phyloP scores from a whole-genome alignment of 2,329 filamentous ascomycete species.

The Botrytis squamosa region DNA sequence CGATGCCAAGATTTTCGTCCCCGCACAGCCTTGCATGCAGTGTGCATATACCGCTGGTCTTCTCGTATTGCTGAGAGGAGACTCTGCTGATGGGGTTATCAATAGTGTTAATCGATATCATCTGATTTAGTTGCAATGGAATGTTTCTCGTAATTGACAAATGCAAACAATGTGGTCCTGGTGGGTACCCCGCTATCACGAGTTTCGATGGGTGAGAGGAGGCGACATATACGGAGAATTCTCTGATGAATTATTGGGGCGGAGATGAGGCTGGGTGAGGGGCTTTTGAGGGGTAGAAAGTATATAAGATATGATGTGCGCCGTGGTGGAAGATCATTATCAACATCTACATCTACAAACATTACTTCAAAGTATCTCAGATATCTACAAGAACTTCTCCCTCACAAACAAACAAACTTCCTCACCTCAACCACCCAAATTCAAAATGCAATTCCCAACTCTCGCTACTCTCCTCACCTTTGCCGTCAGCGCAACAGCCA shows the following conservation, averaged over 20 bases:
- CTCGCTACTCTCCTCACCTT: slow-evolving; percentile 42
- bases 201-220: background rate
- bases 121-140: background rate
- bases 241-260: background rate
- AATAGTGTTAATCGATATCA: background rate
- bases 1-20: background rate
- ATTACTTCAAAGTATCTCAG: background rate
- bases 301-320: slow-evolving; percentile 14
- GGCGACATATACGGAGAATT: background rate
- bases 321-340: background rate
- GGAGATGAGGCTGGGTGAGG: background rate
- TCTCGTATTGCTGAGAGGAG: slow-evolving; percentile 2
- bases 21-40: background rate
- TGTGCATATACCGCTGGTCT: background rate
- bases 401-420: background rate
- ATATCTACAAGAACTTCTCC: background rate
- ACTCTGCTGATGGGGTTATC: background rate
- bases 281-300: background rate
- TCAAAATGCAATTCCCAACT: slow-evolving; percentile 47
- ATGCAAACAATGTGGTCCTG: background rate
- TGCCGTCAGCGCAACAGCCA: slow-evolving; percentile 41
- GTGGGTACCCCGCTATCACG: slow-evolving; percentile 13
- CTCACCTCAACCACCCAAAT: background rate
- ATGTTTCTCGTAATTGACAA: background rate
- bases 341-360: background rate